phyloP scores from a whole-genome alignment of 2,329 filamentous ascomycete genomes.

The Colletotrichum eleusines region DNA sequence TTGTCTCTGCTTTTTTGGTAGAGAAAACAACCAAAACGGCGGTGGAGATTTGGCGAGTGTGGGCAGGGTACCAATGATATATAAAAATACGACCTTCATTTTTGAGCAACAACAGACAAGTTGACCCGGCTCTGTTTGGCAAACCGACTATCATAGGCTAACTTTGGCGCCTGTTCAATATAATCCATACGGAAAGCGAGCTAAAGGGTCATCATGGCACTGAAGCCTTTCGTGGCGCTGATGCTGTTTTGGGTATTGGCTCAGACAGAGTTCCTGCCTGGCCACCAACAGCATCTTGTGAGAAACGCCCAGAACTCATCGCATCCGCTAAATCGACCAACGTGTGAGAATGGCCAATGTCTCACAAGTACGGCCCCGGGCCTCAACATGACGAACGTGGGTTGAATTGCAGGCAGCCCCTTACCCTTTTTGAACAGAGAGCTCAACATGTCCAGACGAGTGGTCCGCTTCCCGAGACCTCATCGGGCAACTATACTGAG shows the following conservation, averaged over 20 bases:
- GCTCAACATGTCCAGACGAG: neutral
- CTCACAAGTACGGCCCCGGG: too few species aligned
- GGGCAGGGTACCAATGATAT: neutral
- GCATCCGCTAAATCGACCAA: neutral
- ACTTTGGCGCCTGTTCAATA: too few species aligned
- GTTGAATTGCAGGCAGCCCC: neutral
- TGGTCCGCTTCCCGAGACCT: neutral
- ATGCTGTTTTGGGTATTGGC: neutral
- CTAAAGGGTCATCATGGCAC: neutral
- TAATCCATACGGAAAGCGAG: too few species aligned
- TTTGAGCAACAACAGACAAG: neutral
- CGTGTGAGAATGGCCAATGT: neutral
- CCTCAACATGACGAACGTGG: neutral
- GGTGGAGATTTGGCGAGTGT: neutral
- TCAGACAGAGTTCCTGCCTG: neutral
- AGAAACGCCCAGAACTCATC: neutral
- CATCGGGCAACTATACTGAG: neutral
- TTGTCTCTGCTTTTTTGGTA: neutral
- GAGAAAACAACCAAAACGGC: neutral
- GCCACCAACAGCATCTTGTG: neutral
- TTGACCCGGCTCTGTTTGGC: neutral
- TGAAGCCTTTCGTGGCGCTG: neutral
- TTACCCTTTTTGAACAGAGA: too few species aligned
- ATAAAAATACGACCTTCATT: neutral
- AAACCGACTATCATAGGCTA: too few species aligned